These are phyloP conservation scores for Globisporangium okanoganense DNA, from an alignment of 352 stramenopile genomes.

Conservation along the genomic window DNA sequence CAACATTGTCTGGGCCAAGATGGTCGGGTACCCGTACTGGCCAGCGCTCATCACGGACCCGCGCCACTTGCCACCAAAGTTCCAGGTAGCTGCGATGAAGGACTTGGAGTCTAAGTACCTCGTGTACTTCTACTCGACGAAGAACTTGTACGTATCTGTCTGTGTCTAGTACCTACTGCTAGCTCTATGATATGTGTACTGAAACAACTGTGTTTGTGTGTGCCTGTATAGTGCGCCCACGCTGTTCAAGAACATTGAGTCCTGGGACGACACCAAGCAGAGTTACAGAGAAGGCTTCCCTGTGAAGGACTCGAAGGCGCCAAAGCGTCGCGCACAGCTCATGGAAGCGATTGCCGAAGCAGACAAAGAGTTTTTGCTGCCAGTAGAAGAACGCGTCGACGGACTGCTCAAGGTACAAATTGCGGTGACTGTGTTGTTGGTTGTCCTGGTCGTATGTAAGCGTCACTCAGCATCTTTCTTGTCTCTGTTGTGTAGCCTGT, in stretches of 20 bases:
- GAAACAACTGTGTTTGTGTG: background rate
- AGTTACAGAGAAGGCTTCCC: constrained; percentile 61
- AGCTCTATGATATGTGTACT: background rate
- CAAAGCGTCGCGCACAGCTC: constrained; percentile 58
- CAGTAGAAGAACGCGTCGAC: constrained; percentile 48
- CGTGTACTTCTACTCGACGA: constrained; percentile 77
- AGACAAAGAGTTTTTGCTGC: constrained; percentile 63
- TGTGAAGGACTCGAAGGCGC: constrained; percentile 65
- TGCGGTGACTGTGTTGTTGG: background rate
- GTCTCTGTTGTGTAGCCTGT: background rate
- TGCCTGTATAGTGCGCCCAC: constrained; percentile 40
- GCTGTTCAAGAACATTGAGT: constrained; percentile 60
- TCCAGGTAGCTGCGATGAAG: constrained; percentile 46
- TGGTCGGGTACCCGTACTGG: constrained; percentile 81
- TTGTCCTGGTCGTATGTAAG: background rate
- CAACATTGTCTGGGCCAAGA: constrained; percentile 79
- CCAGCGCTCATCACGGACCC: constrained; percentile 72
- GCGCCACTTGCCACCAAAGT: constrained; percentile 34
- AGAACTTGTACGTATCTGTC: constrained; percentile 55
- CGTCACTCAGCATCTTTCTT: background rate
- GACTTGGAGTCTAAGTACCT: constrained; percentile 65
- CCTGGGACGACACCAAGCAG: constrained; percentile 69
- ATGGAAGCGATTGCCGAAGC: constrained; percentile 69
- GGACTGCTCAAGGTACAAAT: constrained; percentile 45
- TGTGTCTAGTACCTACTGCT: background rate